Evolutionary conservation across 2,329 filamentous ascomycete genomes (phyloP), one percentile per base, ranked within the genome.

Genomic region (Teratosphaeriaceae sp.): DNA sequence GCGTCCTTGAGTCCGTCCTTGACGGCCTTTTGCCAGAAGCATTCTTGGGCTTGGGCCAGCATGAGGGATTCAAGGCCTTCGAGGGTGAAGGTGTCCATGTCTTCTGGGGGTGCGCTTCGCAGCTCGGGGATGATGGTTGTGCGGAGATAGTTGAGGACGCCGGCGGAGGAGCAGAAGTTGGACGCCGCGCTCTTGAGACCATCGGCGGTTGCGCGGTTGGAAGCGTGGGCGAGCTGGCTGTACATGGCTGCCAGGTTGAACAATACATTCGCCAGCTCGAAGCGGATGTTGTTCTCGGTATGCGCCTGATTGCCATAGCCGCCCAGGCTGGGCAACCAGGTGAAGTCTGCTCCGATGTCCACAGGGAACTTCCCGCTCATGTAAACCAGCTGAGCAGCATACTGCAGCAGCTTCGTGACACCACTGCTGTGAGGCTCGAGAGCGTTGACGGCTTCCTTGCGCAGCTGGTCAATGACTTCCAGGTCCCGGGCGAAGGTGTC

Each of bases 11-110:
- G 80, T 19, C 83, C 82, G 61, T 96, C 90, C 70, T 94, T 89
- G 45, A 94, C 89, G 1, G 92, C 90, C 63, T 95, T 97, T 55
- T 92, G 85, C 92, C 92, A 98, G 65, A 92, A 97, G 62, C 89
- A 97, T 67, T 98, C 92, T 61, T 98, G 92, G 21, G 85, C 89
- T 62, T 98, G 88, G 1, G 89, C 90, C 8, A 98, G 75, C 62
- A 94, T 80, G 22, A 98, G 74, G 62, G 90, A 79, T 54, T 85
- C 79, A 35, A 97, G 68, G 40, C 86, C 87, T 56, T 90, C 85
- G 37, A 98, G 72, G 0, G 89, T 96, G 58, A 85, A 78, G 39
- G 80, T 76, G 56, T 98, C 92, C 88, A 98, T 94, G 61, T 98
- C 92, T 61, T 97, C 92, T 1, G 92, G 89, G 0, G 89, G 87